Evolutionary conservation across 306 rosid species (phyloP).

Genomic region (Lathyrus oleraceus): DNA sequence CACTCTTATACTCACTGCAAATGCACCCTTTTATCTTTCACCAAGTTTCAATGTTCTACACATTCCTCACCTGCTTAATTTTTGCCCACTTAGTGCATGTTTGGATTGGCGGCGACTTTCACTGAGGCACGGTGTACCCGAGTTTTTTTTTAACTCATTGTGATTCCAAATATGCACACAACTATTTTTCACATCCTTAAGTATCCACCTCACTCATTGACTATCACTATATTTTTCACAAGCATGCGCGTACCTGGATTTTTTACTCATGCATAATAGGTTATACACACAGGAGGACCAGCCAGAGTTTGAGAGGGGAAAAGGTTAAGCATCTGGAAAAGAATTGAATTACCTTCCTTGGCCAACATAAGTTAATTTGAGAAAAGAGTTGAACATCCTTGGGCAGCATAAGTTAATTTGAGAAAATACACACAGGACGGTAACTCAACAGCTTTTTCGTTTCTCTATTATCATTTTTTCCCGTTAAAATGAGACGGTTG

Average conservation of each 20-base stretch:
- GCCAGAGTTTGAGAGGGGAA: neutral
- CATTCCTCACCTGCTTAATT: neutral
- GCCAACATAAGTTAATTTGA: too few species aligned
- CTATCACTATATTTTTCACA: neutral
- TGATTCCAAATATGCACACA: neutral
- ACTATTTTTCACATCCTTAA: neutral
- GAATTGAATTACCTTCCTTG: too few species aligned
- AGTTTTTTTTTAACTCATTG: too few species aligned
- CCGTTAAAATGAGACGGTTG: neutral
- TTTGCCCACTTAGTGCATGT: neutral
- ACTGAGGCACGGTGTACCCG: too few species aligned
- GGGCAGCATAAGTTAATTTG: neutral
- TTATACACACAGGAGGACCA: neutral
- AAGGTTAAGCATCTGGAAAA: neutral
- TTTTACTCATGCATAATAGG: neutral
- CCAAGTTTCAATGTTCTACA: neutral
- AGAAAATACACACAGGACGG: neutral
- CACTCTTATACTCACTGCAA: neutral
- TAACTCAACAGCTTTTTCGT: neutral
- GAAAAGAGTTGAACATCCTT: neutral
- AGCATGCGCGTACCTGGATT: neutral
- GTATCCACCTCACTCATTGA: neutral
- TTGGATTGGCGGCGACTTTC: too few species aligned
- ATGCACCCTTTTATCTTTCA: neutral
- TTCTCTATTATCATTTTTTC: neutral